phyloP scores from a whole-genome alignment of 2,329 filamentous ascomycete genomes.

The Epichloe elymi region DNA sequence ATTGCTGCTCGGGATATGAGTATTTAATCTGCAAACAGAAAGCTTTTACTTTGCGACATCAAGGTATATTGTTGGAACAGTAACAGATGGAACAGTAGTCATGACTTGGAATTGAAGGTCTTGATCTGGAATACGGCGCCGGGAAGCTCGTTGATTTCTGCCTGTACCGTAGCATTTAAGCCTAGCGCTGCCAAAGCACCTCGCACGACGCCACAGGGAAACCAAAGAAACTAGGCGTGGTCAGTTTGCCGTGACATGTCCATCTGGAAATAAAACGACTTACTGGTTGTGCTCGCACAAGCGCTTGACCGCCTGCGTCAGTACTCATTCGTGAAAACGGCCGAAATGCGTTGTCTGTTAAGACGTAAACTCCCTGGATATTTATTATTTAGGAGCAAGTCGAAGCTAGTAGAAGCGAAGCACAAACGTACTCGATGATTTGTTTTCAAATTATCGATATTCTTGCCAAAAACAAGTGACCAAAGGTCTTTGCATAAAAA shows the following conservation, averaged over 20 bases:
- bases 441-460: conserved; percentile 96
- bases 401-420: neutral
- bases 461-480: conserved; percentile 88
- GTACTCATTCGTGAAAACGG: conserved; percentile 85
- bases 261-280: conserved; percentile 17
- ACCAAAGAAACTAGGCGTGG: conserved; percentile 68
- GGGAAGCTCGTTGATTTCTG: conserved; percentile 77
- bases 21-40: neutral
- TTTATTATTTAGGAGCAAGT: neutral
- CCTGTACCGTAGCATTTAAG: conserved; percentile 81
- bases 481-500: conserved; percentile 98
- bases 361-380: conserved; percentile 73
- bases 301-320: conserved; percentile 58
- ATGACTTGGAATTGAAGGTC: conserved; percentile 56
- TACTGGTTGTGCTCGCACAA: conserved; percentile 68
- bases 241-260: neutral
- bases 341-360: conserved; percentile 86
- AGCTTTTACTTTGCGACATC: neutral
- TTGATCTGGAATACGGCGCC: conserved; percentile 93
- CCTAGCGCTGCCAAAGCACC: conserved; percentile 88
- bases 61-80: neutral
- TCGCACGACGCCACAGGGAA: conserved; percentile 83
- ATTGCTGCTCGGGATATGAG: neutral
- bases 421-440: conserved; percentile 64
- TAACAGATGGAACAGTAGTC: conserved; percentile 11